Conservation (phyloP, 2,329 filamentous ascomycete species). For the Colletotrichum somersetense region DNA sequence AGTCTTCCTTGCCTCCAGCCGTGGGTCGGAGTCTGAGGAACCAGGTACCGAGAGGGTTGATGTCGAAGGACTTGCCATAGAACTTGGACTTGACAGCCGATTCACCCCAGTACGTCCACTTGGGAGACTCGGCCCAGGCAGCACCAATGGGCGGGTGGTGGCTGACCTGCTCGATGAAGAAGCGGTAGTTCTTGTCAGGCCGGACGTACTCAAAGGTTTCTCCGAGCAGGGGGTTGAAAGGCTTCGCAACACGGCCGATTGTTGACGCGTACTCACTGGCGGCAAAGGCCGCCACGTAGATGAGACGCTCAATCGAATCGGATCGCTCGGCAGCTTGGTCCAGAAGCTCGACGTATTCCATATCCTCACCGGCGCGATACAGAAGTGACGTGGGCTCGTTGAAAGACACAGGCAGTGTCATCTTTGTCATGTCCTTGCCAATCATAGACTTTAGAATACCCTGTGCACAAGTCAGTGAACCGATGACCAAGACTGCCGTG, state of each 20-base stretch:
- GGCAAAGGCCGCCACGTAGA: slow-evolving; percentile 96
- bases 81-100: slow-evolving; percentile 97
- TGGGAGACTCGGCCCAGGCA: slow-evolving; percentile 89
- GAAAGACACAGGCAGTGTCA: slow-evolving; percentile 98
- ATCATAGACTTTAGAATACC: slow-evolving; percentile 99
- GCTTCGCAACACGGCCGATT: slow-evolving; percentile 95
- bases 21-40: slow-evolving; percentile 87
- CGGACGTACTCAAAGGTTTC: slow-evolving; percentile 97
- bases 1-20: slow-evolving; percentile 80
- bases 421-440: slow-evolving; percentile 99
- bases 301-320: slow-evolving; percentile 90
- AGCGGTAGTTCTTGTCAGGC: slow-evolving; percentile 96
- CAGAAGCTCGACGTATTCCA: slow-evolving; percentile 96
- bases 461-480: slow-evolving; percentile 59
- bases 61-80: slow-evolving; percentile 96
- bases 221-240: slow-evolving; percentile 95
- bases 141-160: slow-evolving; percentile 97
- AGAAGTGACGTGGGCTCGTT: slow-evolving; percentile 97
- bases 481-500: neutral
- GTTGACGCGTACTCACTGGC: slow-evolving; percentile 97
- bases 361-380: slow-evolving; percentile 95
- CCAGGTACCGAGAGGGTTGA: slow-evolving; percentile 97
- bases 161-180: slow-evolving; percentile 98
- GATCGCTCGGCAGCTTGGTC: slow-evolving; percentile 87
- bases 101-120: slow-evolving; percentile 98